Conservation (phyloP, 768 basidiomycete species). For the Naematelia encephala region DNA sequence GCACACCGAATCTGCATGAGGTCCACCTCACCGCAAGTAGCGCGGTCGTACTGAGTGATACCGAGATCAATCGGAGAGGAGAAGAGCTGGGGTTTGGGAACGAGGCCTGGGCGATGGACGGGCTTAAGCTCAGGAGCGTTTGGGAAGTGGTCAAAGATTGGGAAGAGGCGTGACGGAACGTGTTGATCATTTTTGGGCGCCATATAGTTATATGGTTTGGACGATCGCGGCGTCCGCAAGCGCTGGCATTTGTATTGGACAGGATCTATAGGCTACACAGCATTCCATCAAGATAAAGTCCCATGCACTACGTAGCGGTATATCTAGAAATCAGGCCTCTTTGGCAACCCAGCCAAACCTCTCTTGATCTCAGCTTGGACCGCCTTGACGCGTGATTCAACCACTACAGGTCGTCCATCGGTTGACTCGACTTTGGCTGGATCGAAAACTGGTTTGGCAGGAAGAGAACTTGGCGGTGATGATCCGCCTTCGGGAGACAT, state of each 20-base stretch:
- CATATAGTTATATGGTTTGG: too few relatives aligned
- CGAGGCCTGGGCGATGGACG: conserved; percentile 16
- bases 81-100: conserved; percentile 19
- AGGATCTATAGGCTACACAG: too few relatives aligned
- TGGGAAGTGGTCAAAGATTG: conserved; percentile 7
- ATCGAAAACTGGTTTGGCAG: not conserved
- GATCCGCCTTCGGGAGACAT: not conserved
- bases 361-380: not conserved
- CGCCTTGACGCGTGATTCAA: not conserved
- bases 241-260: too few relatives aligned
- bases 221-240: too few relatives aligned
- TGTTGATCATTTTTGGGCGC: too few relatives aligned
- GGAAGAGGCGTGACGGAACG: not conserved
- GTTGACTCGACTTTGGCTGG: not conserved
- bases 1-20: conserved; percentile 2
- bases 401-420: not conserved
- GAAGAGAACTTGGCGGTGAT: not conserved
- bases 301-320: too few relatives aligned
- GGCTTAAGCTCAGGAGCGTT: not conserved
- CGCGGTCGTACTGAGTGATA: not conserved
- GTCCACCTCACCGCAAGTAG: conserved; percentile 18
- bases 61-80: not conserved
- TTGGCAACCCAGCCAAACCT: conserved; percentile 32
- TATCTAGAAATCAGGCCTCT: conserved; percentile 33
- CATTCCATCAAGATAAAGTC: too few relatives aligned